Base-by-base conservation (phyloP, 768 basidiomycete genomes). In the Xerocomellus intermedius region DNA sequence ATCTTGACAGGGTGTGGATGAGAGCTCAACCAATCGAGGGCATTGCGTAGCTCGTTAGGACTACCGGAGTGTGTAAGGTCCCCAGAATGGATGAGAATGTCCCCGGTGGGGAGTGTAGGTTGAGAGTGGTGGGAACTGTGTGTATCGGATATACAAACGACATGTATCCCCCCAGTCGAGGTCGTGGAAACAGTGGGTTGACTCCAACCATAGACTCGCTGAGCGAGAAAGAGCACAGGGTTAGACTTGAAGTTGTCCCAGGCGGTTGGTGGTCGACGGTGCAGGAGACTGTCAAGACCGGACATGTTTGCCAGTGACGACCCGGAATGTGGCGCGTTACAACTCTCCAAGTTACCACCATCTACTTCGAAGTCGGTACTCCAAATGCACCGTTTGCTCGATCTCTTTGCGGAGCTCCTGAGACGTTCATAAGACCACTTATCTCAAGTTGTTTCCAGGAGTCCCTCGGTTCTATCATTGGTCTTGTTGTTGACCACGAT, bases 151-250 rank as follows among this genome's bases (percentile, higher is more conserved):
- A 55, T 49, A 37, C 47, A 45, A 10, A 49, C 56, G 30, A 49
- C 46, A 8, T 22, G 47, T 43, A 55, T 28, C 19, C 37, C 35
- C 16, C 5, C 5, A 8, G 22, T 46, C 26, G 22, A 21, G 16
- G 56, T 37, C 28, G 2, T 33, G 2, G 30, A 19, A 35, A 17
- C 8, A 8, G 21, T 33, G 16, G 30, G 36, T n/a, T 33, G 24
- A n/a, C 43, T 17, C 50, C 55, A 57, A 24, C 36, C 30, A 22
- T 55, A 57, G 22, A 49, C 24, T 5, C 13, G 30, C 36, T 30
- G 53, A 24, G 56, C 56, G n/a, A 55, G 46, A 28, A 55, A 55
- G 42, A 57, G 36, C n/a, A 57, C 42, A 19, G 46, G 51, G 22
- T 54, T n/a, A 2, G 38, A 35, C 33, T 36, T 56, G 45, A 48